Percentiles rank a stretch among this genome's conserved stretches.
These are phyloP conservation scores for Chytridiales sp. DNA, from an alignment of 371 early-diverging fungal genomes.

Conservation along the genomic window DNA sequence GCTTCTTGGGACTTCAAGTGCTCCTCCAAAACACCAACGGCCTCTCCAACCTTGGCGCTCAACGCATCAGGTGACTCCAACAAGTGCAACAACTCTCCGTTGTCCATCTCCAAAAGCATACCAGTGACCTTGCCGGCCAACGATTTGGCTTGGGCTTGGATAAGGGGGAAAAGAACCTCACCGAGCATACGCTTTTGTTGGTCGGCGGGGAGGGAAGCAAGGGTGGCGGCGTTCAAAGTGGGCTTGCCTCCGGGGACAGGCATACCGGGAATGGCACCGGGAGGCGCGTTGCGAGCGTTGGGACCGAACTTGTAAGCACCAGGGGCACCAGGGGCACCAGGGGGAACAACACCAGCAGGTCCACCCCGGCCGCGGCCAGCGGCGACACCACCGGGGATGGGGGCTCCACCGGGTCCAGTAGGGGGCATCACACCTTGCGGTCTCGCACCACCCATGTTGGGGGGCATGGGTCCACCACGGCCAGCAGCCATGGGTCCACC, in stretches of 20 bases:
- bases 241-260: constrained; percentile 22
- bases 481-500: constrained; percentile 34
- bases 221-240: constrained; percentile 70
- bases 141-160: constrained; percentile 65
- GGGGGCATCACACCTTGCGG: constrained; percentile 1
- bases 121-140: constrained; percentile 97
- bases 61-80: constrained; percentile 63
- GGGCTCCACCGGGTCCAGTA: no score
- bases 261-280: constrained; percentile 39
- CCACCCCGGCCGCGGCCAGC: constrained; percentile 20
- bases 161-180: constrained; percentile 88
- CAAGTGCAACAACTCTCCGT: constrained; percentile 85
- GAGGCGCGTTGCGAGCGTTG: constrained; percentile 54
- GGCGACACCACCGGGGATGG: constrained; percentile 21
- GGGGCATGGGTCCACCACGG: constrained; percentile 6
- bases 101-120: constrained; percentile 98
- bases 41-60: constrained; percentile 76
- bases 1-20: constrained; percentile 44
- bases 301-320: constrained; percentile 58
- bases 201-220: constrained; percentile 79
- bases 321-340: constrained; percentile 40
- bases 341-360: constrained; percentile 35
- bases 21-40: constrained; percentile 80
- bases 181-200: constrained; percentile 94
- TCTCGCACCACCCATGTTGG: constrained; percentile 22